These are phyloP conservation scores for Tulasnella sp. DNA, from an alignment of 768 basidiomycete genomes.

Conservation along the genomic window DNA sequence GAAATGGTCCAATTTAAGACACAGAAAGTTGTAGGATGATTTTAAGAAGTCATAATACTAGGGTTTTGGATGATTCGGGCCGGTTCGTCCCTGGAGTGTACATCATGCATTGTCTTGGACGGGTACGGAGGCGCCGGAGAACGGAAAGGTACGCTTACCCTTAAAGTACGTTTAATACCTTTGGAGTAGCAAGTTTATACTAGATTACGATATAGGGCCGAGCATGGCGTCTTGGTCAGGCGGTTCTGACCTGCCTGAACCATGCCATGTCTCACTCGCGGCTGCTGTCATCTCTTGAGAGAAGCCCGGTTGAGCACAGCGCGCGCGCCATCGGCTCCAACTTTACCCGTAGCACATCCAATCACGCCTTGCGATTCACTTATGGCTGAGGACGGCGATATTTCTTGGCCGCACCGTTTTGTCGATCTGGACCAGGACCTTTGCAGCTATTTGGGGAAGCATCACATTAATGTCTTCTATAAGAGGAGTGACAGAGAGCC, in stretches of 20 bases:
- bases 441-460: not conserved
- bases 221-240: too few species aligned
- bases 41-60: too few species aligned
- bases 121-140: too few species aligned
- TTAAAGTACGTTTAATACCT: too few species aligned
- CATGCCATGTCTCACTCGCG: not conserved
- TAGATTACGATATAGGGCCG: not conserved
- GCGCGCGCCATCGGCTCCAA: not conserved
- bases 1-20: too few species aligned
- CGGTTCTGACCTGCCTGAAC: too few species aligned
- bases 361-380: not conserved
- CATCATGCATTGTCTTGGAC: too few species aligned
- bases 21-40: too few species aligned
- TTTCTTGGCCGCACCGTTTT: not conserved
- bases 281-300: not conserved
- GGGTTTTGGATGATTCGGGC: too few species aligned
- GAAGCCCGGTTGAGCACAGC: not conserved
- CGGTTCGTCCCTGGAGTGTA: too few species aligned
- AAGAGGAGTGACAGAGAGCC: not conserved
- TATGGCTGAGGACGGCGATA: not conserved
- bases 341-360: not conserved
- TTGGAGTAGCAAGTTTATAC: too few species aligned
- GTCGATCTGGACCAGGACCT: not conserved
- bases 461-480: not conserved
- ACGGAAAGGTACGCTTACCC: too few species aligned